Conservation (phyloP, 2,329 filamentous ascomycete species). For the Aspergillus spinulosporus region DNA sequence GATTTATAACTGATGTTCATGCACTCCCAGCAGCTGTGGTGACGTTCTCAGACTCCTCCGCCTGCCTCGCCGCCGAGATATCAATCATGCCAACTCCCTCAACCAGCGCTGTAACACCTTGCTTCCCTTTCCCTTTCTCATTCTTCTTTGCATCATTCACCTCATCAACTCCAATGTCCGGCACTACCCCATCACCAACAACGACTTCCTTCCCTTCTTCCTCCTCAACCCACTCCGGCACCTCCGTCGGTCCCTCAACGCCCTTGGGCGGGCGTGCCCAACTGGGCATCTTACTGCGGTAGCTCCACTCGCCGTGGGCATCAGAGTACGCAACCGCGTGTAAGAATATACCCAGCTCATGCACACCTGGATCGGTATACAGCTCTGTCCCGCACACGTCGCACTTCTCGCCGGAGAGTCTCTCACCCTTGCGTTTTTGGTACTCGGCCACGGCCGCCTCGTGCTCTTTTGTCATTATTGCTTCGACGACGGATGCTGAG, state of each 20-base stretch:
- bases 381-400: conserved; percentile 80
- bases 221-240: conserved; percentile 50
- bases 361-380: conserved; percentile 86
- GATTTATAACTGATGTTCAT: background rate
- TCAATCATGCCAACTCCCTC: conserved; percentile 39
- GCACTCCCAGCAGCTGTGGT: background rate
- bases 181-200: conserved; percentile 38
- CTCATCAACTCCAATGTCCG: conserved; percentile 22
- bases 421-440: conserved; percentile 86
- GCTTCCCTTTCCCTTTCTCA: background rate
- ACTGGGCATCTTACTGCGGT: conserved; percentile 76
- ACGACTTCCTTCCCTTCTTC: conserved; percentile 41
- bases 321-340: conserved; percentile 91
- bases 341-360: conserved; percentile 90
- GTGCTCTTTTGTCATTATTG: conserved; percentile 46
- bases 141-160: conserved; percentile 10
- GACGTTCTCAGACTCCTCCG: conserved; percentile 14
- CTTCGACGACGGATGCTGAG: conserved; percentile 39
- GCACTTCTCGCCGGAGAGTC: conserved; percentile 83
- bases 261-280: conserved; percentile 85
- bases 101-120: conserved; percentile 32
- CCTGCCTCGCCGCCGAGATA: conserved; percentile 26
- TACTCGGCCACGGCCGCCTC: conserved; percentile 91
- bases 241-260: conserved; percentile 68
- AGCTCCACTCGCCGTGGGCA: conserved; percentile 78